Percentiles rank a stretch among this genome's conserved stretches.
Conservation (phyloP, 257 asterid species). For the Fraxinus anomala region DNA sequence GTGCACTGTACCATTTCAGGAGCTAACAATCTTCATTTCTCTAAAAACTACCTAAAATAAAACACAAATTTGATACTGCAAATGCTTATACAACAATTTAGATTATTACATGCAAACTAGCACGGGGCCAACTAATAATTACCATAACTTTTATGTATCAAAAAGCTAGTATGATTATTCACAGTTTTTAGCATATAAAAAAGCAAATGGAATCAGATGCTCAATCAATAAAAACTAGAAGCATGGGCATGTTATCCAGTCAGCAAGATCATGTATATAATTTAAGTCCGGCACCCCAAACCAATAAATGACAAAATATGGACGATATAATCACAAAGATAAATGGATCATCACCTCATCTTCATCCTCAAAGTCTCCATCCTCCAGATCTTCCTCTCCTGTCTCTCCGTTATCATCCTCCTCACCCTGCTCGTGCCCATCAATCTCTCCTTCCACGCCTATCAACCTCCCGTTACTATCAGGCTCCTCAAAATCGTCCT, state of each 20-base stretch:
- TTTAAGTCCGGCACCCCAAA: neutral
- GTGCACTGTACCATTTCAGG: neutral
- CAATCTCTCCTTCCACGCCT: constrained; percentile 81
- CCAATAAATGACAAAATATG: neutral
- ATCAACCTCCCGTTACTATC: constrained; percentile 62
- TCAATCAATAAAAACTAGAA: neutral
- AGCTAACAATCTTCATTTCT: too few species aligned
- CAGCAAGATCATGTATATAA: neutral
- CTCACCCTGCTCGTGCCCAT: constrained; percentile 95
- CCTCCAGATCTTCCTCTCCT: constrained; percentile 78
- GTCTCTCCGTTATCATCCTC: constrained; percentile 90
- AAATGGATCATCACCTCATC: constrained; percentile 67
- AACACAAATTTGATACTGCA: neutral
- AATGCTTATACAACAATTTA: neutral
- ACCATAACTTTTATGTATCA: neutral
- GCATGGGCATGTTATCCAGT: neutral
- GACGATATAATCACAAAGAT: neutral
- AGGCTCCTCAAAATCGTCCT: constrained; percentile 56
- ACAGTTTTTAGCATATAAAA: neutral
- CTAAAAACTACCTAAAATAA: too few species aligned
- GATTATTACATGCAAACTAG: neutral
- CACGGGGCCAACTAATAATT: constrained; percentile 9
- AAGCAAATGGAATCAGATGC: neutral
- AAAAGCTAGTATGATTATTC: neutral
- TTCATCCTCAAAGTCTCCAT: constrained; percentile 67